These are phyloP conservation scores for Trichosanthes truncata DNA, from an alignment of 306 rosid species.

Conservation along the genomic window DNA sequence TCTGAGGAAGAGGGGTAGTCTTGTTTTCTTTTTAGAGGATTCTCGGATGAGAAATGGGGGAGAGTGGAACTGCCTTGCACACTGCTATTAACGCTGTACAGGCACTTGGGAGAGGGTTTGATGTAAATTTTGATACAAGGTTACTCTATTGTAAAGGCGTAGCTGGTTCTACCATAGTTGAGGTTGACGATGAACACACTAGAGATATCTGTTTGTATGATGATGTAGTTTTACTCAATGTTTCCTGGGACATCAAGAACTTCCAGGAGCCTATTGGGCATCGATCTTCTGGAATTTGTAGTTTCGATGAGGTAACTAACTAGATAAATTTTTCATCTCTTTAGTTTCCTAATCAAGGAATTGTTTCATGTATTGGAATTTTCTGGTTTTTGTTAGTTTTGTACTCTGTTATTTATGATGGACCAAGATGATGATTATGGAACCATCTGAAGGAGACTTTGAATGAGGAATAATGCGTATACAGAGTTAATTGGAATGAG, in stretches of 20 bases:
- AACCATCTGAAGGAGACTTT: not conserved
- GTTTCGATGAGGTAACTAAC: conserved; percentile 55
- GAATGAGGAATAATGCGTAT: not conserved
- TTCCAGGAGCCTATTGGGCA: conserved; percentile 34
- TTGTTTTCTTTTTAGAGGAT: not conserved
- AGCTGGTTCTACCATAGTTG: conserved; percentile 60
- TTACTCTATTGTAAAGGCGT: conserved; percentile 84
- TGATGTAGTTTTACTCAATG: conserved; percentile 48
- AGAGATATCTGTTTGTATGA: conserved; percentile 55
- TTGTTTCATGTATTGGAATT: not conserved
- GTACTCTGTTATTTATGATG: not conserved
- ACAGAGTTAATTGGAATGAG: not conserved
- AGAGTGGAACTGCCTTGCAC: conserved; percentile 70
- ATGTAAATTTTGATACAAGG: conserved; percentile 83
- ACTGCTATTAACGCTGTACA: conserved; percentile 78
- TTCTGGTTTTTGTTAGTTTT: not conserved
- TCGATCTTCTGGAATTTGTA: conserved; percentile 58
- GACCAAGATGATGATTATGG: not conserved
- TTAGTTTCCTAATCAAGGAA: not conserved
- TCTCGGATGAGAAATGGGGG: conserved; percentile 73
- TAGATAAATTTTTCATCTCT: not conserved
- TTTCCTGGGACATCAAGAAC: conserved; percentile 58
- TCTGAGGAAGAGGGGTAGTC: not conserved
- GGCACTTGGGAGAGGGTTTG: conserved; percentile 89
- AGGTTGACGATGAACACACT: conserved; percentile 46